Conservation (phyloP, 148 eudicot species). For the Cornus suecica region DNA sequence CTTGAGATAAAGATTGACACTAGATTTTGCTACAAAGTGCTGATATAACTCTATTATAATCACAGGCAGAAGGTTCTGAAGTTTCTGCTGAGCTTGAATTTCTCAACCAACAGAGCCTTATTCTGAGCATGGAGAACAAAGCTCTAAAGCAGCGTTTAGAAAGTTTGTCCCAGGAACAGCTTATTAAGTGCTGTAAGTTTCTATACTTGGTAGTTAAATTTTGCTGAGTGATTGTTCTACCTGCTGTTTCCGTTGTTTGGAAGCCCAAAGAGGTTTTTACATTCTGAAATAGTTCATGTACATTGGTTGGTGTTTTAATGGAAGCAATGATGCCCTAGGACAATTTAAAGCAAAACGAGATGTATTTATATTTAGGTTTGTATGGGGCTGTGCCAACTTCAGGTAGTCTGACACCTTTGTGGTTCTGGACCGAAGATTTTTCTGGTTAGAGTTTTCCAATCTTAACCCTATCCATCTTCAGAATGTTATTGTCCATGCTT, state of each 20-base stretch:
- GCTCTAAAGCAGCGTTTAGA: constrained; percentile 85
- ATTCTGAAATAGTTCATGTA: neutral
- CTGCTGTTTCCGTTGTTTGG: neutral
- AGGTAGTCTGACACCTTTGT: too few species aligned
- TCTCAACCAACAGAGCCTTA: constrained; percentile 87
- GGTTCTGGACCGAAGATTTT: too few species aligned
- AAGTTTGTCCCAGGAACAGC: constrained; percentile 88
- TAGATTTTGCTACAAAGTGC: neutral
- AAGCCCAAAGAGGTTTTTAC: neutral
- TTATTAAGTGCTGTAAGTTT: constrained; percentile 83
- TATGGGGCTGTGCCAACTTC: too few species aligned
- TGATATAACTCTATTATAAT: constrained; percentile 10
- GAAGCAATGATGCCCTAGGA: neutral
- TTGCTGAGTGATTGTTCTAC: neutral
- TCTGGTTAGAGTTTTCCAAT: too few species aligned
- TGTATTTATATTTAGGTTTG: too few species aligned
- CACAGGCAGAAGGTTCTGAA: constrained; percentile 92
- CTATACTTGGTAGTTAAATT: neutral
- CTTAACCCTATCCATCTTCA: too few species aligned
- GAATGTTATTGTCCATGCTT: too few species aligned
- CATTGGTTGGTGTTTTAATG: neutral
- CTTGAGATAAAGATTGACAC: neutral
- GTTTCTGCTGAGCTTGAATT: constrained; percentile 94
- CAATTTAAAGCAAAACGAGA: neutral
- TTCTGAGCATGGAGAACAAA: constrained; percentile 96